Evolutionary conservation across 129 eudicot genomes (phyloP), one percentile per base, ranked within the genome.

Genomic region (Smallanthus sonchifolius): DNA sequence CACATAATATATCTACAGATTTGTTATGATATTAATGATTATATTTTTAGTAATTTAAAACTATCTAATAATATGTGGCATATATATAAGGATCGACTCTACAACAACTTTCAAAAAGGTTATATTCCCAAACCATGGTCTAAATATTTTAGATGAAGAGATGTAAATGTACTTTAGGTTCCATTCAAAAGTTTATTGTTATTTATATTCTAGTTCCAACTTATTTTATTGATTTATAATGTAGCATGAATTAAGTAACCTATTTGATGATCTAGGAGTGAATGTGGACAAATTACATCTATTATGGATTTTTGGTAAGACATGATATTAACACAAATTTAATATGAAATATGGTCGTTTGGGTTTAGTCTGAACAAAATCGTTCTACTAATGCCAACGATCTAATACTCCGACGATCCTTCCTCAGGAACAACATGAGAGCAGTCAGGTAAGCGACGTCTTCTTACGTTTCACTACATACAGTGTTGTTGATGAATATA

Each of bases 401-500:
- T 24, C 30, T 24, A 0, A 24, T 24, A 24, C 30, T 24, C 30
- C 30, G 30, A 24, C 30, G 1, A 24, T 24, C 30, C 30, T 0
- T 24, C 30, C 30, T 24, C 30, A 1, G 1, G 30, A 24, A 24
- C 30, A 24, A 24, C 30, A 24, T 24, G 30, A 24, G 30, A 24
- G 30, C 30, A 24, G 30, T 24, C 30, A 1, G 30, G 30, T 24
- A 24, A 24, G 0, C 30, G 30, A 24, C 30, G 30, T 24, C 30
- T 24, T 24, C 30, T 24, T 24, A 38, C 59, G 42, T 19, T 59
- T 28, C 43, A 13, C 38, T 36, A 77, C 54, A 2, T 35, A 35
- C 38, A 64, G 42, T 10, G 83, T 52, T n/a, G 83, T 52, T 24
- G 77, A 79, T 47, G 60, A 83, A 10, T 83, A 80, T 69, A 69